Evolutionary conservation across 1,284 basidiomycete species (phyloP), one percentile per base, ranked within the genome.

Genomic region (Volvariella volvacea): DNA sequence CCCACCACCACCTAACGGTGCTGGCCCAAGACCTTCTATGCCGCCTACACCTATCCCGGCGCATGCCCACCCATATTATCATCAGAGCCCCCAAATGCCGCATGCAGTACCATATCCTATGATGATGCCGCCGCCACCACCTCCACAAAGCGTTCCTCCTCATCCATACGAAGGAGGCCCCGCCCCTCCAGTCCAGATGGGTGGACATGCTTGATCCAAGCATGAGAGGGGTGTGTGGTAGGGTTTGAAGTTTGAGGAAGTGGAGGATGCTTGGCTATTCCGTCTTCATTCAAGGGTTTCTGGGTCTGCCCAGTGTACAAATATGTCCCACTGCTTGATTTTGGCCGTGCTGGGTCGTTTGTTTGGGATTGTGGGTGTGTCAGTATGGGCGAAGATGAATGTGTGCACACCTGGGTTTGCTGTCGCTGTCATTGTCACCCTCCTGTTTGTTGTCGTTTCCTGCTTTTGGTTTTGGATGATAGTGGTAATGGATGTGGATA

Each of bases 61-160:
- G 28, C 87, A 88, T 57, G 82, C 87, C 17, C 87, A 90, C 55
- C 78, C 83, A 59, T 88, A 88, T 63, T 88, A 90, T 57, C 84
- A 88, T 57, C 86, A 88, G 58, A 88, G 86, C 58, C 88, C 88
- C 48, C 87, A 90, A 68, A 88, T 90, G 60, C 80, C 80, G 63
- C 88, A 89, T 54, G 85, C 87, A 37, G 76, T 87, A 50, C 83
- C 85, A 31, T 90, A 89, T 61, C 83, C 75, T 14, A 86, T 87
- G 83, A 89, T 90, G 85, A 88, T 89, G 82, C 83, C 80, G 39
- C 83, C 80, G 39, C 83, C 84, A 46, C 84, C 82, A 38, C 79
- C 78, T 16, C 19, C 34, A 20, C 25, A 28, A 12, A 75, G 71
- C 34, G 70, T 65, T 38, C 79, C 80, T 28, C 83, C 79, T 39